Base-by-base conservation (phyloP, 2,329 filamentous ascomycete species). In the Pseudogymnoascus sp. region DNA sequence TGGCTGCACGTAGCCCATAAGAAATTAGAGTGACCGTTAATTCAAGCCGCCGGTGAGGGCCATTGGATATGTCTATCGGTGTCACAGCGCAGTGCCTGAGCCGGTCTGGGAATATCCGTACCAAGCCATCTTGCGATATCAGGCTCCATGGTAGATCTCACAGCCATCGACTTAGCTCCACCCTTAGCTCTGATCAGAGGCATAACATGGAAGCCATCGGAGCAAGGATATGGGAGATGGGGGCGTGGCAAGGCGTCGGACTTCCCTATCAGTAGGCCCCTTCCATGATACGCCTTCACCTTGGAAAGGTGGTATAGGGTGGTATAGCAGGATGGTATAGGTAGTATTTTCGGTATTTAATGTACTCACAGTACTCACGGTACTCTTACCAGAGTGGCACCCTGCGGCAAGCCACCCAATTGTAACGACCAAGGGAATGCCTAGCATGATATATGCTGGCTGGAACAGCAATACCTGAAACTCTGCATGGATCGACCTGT, bases 401-500 rank as follows among this genome's bases (percentile, higher is more conserved):
- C 59, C 59, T 60, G 59, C 59, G 59, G 38, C 59, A 60, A 60
- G 38, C 36, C 59, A 60, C 40, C 59, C 59, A 60, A 60, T 60
- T 25, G 38, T 25, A 40, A 60, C 36, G 25, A 40, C 59, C 59
- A 60, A 40, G 59, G 59, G 36, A 60, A 60, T 60, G 59, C 36
- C 59, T 40, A 42, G 59, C 59, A 42, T 60, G 34, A 38, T 11
- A 38, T 25, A 60, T 40, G 36, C 59, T 60, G 38, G 59, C 59
- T 60, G 59, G 59, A 60, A 40, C 59, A 60, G 3, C 36, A 42
- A 40, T 60, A 60, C 59, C 38, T 60, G 59, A 60, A 60, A 60
- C 59, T 40, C 59, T 42, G 36, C 59, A 60, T 60, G 59, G 59
- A 60, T 60, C 36, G 59, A 40, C 67, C 69, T 59, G 70, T 71